Base-by-base conservation (phyloP, 495 filamentous ascomycete species). In the Aspergillus ellipticus region DNA sequence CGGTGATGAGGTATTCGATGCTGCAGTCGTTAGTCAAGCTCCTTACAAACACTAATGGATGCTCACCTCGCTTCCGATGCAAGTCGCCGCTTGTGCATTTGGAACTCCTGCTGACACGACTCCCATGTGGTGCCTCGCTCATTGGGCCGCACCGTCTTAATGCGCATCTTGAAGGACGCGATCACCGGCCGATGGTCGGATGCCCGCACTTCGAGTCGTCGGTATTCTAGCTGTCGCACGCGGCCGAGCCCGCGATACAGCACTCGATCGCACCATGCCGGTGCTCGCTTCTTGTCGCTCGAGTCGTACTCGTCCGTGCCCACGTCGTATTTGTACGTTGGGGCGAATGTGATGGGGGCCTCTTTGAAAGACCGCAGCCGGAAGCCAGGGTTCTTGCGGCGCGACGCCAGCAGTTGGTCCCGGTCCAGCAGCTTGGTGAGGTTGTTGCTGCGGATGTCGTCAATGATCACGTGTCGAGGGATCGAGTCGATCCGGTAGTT, bases 401-500 rank as follows among this genome's bases (percentile, higher is more conserved):
- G 79, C 19, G 90, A 90, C 6, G 95, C 87, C 0, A 97, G 84
- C 4, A 98, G 78, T 66, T 98, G 94, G 65, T 98, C 94, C 35
- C 95, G 85, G 42, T 97, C 94, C 0, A 98, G 81, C n/a, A 97
- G 81, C 67, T 96, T 94, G n/a, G 72, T 57, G 3, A 97, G 79
- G 61, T 97, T 96, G 57, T 86, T 85, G 45, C 83, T 74, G 41
- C 86, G 87, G 49, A 97, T 78, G 0, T 88, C 89, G 52, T 85
- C 85, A 49, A 98, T 88, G 33, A 97, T 92, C 7, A 89, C 88
- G 63, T 97, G 89, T 9, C 94, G 88, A 17, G 88, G 86, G 80
- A 97, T 96, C n/a, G 91, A 87, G 69, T 98, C 94, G 63, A 98
- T 97, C 39, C 94, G 92, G 72, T 98, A 98, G 69, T 98, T 98